phyloP scores from a whole-genome alignment of 78 protist genomes.

The Emiliania huxleyi region DNA sequence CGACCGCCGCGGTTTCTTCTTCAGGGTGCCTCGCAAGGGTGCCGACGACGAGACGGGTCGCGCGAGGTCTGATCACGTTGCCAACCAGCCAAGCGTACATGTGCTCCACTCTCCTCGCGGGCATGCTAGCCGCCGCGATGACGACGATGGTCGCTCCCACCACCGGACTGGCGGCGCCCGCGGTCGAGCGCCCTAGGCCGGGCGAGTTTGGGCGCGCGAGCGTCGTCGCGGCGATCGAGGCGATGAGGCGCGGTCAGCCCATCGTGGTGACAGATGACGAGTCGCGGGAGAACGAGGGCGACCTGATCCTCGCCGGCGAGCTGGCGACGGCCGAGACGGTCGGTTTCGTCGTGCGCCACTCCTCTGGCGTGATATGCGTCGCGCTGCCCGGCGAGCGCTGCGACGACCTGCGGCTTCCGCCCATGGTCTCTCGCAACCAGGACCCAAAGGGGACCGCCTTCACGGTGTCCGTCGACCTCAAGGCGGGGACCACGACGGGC shows the following conservation, averaged over 20 bases:
- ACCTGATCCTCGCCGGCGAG: slow-evolving; percentile 38
- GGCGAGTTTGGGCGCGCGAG: neutral
- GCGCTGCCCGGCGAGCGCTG: neutral
- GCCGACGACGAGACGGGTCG: too few relatives aligned
- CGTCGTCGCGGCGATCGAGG: slow-evolving; percentile 21
- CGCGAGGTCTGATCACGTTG: too few relatives aligned
- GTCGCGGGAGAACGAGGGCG: slow-evolving; percentile 42
- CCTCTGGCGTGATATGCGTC: slow-evolving; percentile 39
- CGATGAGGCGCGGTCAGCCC: neutral
- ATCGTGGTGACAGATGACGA: slow-evolving; percentile 40
- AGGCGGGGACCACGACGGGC: slow-evolving; percentile 61
- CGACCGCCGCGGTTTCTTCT: too few relatives aligned
- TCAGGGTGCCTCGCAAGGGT: too few relatives aligned
- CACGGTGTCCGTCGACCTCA: slow-evolving; percentile 32
- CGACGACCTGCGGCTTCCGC: slow-evolving; percentile 2
- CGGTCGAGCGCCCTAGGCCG: too few relatives aligned
- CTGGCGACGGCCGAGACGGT: neutral
- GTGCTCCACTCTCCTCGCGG: too few relatives aligned
- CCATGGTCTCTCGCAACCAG: neutral
- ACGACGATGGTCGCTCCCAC: too few relatives aligned
- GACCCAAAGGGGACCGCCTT: slow-evolving; percentile 45
- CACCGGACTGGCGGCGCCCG: too few relatives aligned
- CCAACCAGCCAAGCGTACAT: too few relatives aligned
- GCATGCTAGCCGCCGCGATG: too few relatives aligned
- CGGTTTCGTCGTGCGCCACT: slow-evolving; percentile 28